Evolutionary conservation across 2,329 filamentous ascomycete species (phyloP), one percentile per base, ranked within the genome.

Genomic region (Lasiodiplodia citricola): DNA sequence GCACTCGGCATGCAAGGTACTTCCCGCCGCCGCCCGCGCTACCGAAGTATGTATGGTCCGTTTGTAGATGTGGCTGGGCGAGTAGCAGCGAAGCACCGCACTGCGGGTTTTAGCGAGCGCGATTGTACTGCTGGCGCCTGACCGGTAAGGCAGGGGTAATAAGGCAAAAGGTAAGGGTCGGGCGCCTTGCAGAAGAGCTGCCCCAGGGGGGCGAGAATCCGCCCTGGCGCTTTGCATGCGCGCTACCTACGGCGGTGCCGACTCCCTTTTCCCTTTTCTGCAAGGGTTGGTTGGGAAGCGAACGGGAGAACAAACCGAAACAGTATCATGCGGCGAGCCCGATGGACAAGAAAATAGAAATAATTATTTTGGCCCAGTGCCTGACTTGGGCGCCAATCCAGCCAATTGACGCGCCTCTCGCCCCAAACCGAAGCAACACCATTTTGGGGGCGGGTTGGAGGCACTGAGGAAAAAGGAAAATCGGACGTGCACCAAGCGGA

Each of bases 81-180:
- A 51, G 58, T 23, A 23, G 18, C n/a, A 35, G n/a, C 13, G 8
- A 6, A 54, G 51, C 23, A 18, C 7, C 21, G 5, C 41, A 21
- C 16, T 6, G 41, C 41, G 41, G 41, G 41, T 8, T n/a, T 47
- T 21, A 21, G 44, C 44, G 44, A 47, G 44, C 18, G 18, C 44
- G n/a, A 47, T 47, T n/a, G 44, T 11, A 35, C 6, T 35, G 13
- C 47, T 21, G 58, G 58, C 58, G 58, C 58, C 58, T 63, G 58
- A 63, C 58, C 58, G 58, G 58, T 63, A 44, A 63, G 58, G 58
- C 58, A 51, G 38, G 41, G 41, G 57, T 54, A 28, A n/a, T 6
- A 21, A 23, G 50, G 50, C 41, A 44, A 44, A 44, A 18, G 14
- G 23, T 55, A 35, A 21, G 23, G 38, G 41, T 44, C 51, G 58